Base-by-base conservation (phyloP, 2,329 filamentous ascomycete species). In the Arachnomyces sp. region DNA sequence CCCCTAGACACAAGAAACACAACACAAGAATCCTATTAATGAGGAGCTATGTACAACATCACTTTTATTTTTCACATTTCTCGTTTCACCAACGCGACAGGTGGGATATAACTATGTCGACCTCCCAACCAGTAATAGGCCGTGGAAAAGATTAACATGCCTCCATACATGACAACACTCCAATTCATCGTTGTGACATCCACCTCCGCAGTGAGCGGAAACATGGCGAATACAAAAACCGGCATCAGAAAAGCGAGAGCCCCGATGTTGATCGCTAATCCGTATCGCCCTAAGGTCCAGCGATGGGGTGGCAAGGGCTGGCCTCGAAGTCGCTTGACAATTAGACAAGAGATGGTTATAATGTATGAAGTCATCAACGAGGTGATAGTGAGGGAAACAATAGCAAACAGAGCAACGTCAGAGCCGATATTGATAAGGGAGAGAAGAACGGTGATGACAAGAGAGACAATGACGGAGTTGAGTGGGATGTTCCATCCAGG, bases 341-440 rank as follows among this genome's bases (percentile, higher is more conserved):
- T 51, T 7, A 74, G 56, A 48, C 69, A 73, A 11, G 56, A 58
- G 36, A 73, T 72, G 1, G 67, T 68, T 6, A 74, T 50, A 25
- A 67, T 57, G 40, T 69, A 71, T 15, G 67, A 63, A 3, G 57
- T 62, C 31, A 69, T 50, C 8, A 69, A 46, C 6, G 65, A 63
- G 4, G 60, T 59, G 17, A 67, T 58, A 2, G 60, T 62, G 4
- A 71, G 57, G 2, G 67, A 68, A 15, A 67, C 52, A 33, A 71
- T 63, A 40, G 65, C 65, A 43, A 64, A 61, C 36, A 71, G 59
- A 7, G 67, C 68, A 3, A 60, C 55, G 14, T 57, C 53, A n/a
- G 68, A 72, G 33, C 69, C 71, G 39, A 75, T 66, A 48, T 73
- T 74, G 59, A 75, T 72, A 16, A 75, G 55, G 1, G 67, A 65